phyloP scores from a whole-genome alignment of 148 eudicot species.

The Rhododendron henanense region DNA sequence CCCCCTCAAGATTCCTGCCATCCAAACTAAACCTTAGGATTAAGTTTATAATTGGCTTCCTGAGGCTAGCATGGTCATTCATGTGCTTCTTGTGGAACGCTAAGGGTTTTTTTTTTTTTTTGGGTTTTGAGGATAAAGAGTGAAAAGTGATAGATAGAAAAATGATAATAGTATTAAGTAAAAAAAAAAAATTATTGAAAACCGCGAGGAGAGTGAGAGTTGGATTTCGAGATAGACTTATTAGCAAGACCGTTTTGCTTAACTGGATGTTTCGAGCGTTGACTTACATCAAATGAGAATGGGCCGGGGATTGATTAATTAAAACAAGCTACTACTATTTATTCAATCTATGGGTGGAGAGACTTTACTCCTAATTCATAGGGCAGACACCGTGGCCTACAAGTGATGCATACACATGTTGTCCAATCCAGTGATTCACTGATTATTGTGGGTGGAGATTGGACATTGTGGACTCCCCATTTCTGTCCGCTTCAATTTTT shows the following conservation, averaged over 20 bases:
- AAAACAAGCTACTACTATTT: background rate
- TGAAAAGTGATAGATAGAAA: too few relatives aligned
- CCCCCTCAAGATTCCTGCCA: background rate
- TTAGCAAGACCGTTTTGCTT: background rate
- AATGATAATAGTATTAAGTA: too few relatives aligned
- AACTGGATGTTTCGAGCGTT: background rate
- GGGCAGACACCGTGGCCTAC: background rate
- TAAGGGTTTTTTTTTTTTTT: too few relatives aligned
- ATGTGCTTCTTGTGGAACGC: background rate
- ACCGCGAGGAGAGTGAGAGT: too few relatives aligned
- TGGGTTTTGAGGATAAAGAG: background rate
- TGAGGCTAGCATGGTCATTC: conserved; percentile 3
- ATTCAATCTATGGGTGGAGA: background rate
- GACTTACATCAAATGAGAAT: conserved; percentile 1
- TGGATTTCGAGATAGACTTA: too few relatives aligned
- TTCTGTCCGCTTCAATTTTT: background rate
- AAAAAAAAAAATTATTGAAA: too few relatives aligned
- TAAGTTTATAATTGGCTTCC: too few relatives aligned
- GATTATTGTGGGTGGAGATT: background rate
- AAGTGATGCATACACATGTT: conserved; percentile 12
- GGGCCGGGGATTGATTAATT: background rate
- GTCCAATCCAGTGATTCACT: background rate
- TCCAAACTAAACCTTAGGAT: background rate
- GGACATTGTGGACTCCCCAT: background rate
- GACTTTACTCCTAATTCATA: background rate